Conservation (phyloP, 2,329 filamentous ascomycete genomes). For the Talaromyces sp. region DNA sequence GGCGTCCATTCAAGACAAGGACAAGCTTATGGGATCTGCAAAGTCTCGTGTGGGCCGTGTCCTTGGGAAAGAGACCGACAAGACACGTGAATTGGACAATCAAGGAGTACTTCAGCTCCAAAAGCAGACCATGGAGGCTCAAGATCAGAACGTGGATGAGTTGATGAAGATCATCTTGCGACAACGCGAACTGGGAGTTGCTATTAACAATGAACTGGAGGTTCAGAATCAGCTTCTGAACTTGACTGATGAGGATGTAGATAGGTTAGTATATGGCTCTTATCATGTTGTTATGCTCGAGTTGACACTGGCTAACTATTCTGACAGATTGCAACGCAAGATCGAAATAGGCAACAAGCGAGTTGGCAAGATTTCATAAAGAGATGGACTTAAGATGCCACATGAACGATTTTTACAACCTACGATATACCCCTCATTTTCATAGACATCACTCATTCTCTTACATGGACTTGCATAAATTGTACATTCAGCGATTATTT, state of each 20-base stretch:
- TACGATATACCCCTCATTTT: not conserved
- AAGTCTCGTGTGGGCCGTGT: slow-evolving; percentile 44
- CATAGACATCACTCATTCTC: not conserved
- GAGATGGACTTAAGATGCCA: not conserved
- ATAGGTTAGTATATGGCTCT: slow-evolving; percentile 32
- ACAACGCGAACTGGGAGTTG: slow-evolving; percentile 57
- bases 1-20: slow-evolving; percentile 43
- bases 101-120: slow-evolving; percentile 60
- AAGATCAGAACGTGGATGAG: slow-evolving; percentile 56
- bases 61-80: slow-evolving; percentile 53
- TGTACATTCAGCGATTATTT: not conserved
- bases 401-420: not conserved
- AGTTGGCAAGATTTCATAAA: slow-evolving; percentile 41
- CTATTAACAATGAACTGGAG: slow-evolving; percentile 58
- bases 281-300: slow-evolving; percentile 12
- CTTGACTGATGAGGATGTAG: slow-evolving; percentile 55
- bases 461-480: not conserved
- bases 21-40: slow-evolving; percentile 32
- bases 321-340: slow-evolving; percentile 32
- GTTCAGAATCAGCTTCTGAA: slow-evolving; percentile 58
- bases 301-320: not conserved
- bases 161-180: slow-evolving; percentile 53
- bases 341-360: slow-evolving; percentile 44
- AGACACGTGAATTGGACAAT: slow-evolving; percentile 59
- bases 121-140: slow-evolving; percentile 56